Base-by-base conservation (phyloP, 768 basidiomycete species). In the Pholiota microspora region DNA sequence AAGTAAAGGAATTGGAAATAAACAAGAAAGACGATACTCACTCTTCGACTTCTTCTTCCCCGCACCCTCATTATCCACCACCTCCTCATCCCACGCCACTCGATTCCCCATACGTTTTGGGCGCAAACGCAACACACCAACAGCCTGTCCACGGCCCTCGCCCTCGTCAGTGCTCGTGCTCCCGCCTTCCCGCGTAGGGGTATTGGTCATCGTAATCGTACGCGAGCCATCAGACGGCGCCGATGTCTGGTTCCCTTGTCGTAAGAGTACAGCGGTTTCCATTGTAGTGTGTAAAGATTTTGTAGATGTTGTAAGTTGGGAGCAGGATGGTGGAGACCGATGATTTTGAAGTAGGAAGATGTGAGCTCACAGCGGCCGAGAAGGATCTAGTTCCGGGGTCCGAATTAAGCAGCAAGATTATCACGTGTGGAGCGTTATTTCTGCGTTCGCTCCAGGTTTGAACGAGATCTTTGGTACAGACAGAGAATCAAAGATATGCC, bases 21-120 rank as follows among this genome's bases (percentile, higher is more conserved):
- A 56, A 28, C 29, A 35, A 28, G n/a, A 15, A 45, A 35, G 21
- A 42, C 2, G 12, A 13, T 3, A 81, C 89, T 58, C 60, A 96
- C 95, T 94, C 74, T 98, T 98, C 25, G 92, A 93, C 59, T 89
- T 92, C 72, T 97, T 96, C 78, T 81, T 85, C 6, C 92, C 92
- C 55, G 85, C 80, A 0, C 86, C 86, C 63, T 98, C 95, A 64
- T 98, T 97, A 67, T 98, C 95, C 2, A 96, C 79, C 3, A 92
- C 89, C 51, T 85, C 88, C 15, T 92, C 88, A 18, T 72, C 80
- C 95, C 95, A 97, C 0, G 80, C 84, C 0, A 98, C 95, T 23
- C 79, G 74, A 35, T 79, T 83, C 27, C 71, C 71, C 24, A 71
- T 72, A 27, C 73, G 71, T 23, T 54, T 63, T 16, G 82, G 89